Percentiles rank a stretch among this genome's conserved stretches.
Conservation (phyloP, 306 rosid genomes). For the Cucumis hystrix region DNA sequence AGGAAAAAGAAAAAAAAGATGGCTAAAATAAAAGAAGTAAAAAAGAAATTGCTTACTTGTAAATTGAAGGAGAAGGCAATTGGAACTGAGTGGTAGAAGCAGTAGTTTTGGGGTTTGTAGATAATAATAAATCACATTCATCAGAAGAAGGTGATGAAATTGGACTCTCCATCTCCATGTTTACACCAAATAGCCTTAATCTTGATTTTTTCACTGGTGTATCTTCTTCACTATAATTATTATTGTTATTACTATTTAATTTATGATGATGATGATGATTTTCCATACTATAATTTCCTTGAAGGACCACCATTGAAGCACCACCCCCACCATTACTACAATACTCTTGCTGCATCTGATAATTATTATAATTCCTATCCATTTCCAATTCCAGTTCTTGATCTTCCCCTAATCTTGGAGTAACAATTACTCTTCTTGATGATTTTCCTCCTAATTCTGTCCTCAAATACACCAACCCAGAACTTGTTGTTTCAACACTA, state of each 20-base stretch:
- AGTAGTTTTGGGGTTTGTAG: constrained; percentile 8
- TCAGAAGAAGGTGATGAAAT: constrained; percentile 10
- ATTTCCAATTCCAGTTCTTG: constrained; percentile 6
- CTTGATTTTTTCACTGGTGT: constrained; percentile 20
- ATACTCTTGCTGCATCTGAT: background rate
- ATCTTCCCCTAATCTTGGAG: background rate
- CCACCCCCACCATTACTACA: background rate
- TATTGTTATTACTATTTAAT: background rate
- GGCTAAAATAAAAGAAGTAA: too few relatives aligned
- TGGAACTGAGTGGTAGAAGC: background rate
- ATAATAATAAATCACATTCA: constrained; percentile 16
- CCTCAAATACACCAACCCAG: constrained; percentile 15
- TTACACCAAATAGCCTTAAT: constrained; percentile 36
- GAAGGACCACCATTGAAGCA: constrained; percentile 31
- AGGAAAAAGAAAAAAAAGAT: too few relatives aligned
- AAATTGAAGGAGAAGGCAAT: background rate
- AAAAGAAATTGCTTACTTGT: background rate
- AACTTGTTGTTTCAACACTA: constrained; percentile 4
- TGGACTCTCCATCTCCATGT: constrained; percentile 26
- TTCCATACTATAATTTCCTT: constrained; percentile 12
- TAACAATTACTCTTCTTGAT: background rate
- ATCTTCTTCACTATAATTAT: background rate
- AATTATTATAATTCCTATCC: background rate
- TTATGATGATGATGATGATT: background rate
- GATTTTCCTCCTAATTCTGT: background rate